phyloP scores from a whole-genome alignment of 768 basidiomycete genomes.

The Boletus sp. region DNA sequence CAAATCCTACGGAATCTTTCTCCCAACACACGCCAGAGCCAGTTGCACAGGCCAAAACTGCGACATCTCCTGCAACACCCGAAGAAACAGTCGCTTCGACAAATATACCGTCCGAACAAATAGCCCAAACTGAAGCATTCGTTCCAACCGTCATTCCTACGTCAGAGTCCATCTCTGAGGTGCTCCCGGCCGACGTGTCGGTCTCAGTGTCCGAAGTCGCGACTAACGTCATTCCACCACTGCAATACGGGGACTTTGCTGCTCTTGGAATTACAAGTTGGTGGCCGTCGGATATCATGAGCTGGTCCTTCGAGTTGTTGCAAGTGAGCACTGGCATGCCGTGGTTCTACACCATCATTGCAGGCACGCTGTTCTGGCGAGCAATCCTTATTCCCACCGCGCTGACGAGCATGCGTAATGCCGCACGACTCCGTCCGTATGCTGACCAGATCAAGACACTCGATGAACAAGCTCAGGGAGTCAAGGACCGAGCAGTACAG shows the following conservation, averaged over 20 bases:
- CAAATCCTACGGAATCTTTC: neutral
- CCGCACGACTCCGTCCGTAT: constrained; percentile 40
- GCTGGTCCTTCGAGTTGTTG: constrained; percentile 62
- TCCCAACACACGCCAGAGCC: constrained; percentile 8
- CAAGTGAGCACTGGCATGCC: constrained; percentile 69
- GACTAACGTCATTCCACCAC: constrained; percentile 37
- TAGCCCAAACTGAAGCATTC: neutral
- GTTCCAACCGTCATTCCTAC: constrained; percentile 1
- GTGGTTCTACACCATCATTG: constrained; percentile 83
- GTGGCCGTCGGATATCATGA: constrained; percentile 65
- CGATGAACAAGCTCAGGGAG: constrained; percentile 38
- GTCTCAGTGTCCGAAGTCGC: constrained; percentile 15
- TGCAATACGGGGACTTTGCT: constrained; percentile 71
- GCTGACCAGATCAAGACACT: constrained; percentile 50
- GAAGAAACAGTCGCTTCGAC: neutral
- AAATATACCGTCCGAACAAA: neutral
- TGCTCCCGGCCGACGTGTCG: constrained; percentile 7
- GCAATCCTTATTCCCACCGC: constrained; percentile 57
- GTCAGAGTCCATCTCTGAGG: constrained; percentile 4
- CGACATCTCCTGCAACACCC: neutral
- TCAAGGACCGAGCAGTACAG: constrained; percentile 38
- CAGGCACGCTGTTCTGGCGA: constrained; percentile 60
- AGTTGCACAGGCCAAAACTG: neutral
- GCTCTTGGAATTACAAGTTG: constrained; percentile 61
- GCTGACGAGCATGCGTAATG: constrained; percentile 53